phyloP scores from a whole-genome alignment of 164 flowering plant genomes.

The Vitis rotundifolia region DNA sequence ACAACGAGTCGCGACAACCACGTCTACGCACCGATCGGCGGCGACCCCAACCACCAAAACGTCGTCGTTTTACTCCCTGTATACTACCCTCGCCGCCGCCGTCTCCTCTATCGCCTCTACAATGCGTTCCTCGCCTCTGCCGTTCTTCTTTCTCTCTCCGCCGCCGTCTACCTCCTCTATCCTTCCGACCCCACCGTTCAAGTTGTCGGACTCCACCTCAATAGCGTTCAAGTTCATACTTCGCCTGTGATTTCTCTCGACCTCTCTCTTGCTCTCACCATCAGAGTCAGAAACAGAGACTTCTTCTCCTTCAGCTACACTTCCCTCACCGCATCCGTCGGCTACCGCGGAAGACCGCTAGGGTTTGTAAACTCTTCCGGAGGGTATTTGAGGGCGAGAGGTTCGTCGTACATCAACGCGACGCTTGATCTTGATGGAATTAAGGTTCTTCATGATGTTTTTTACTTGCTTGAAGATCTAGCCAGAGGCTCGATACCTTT shows the following conservation, averaged over 20 bases:
- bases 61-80: slow-evolving; percentile 40
- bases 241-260: slow-evolving; percentile 50
- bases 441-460: slow-evolving; percentile 58
- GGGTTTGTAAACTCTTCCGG: slow-evolving; percentile 60
- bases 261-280: slow-evolving; percentile 53
- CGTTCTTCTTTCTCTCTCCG: slow-evolving; percentile 31
- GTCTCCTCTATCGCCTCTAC: slow-evolving; percentile 18
- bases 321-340: slow-evolving; percentile 51
- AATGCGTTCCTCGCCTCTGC: slow-evolving; percentile 12
- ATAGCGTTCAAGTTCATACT: slow-evolving; percentile 43
- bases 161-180: slow-evolving; percentile 56
- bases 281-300: slow-evolving; percentile 66
- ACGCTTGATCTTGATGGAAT: slow-evolving; percentile 60
- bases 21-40: slow-evolving; percentile 28
- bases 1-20: slow-evolving; percentile 14
- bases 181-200: slow-evolving; percentile 75
- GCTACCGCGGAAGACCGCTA: slow-evolving; percentile 66
- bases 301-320: slow-evolving; percentile 61
- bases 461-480: slow-evolving; percentile 71
- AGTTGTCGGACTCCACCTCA: slow-evolving; percentile 53
- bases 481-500: slow-evolving; percentile 75
- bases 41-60: slow-evolving; percentile 28
- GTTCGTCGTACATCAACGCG: slow-evolving; percentile 59
- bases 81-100: slow-evolving; percentile 14
- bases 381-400: slow-evolving; percentile 53